Evolutionary conservation across 331 rosid species (phyloP).

Genomic region (Acacia pycnantha): DNA sequence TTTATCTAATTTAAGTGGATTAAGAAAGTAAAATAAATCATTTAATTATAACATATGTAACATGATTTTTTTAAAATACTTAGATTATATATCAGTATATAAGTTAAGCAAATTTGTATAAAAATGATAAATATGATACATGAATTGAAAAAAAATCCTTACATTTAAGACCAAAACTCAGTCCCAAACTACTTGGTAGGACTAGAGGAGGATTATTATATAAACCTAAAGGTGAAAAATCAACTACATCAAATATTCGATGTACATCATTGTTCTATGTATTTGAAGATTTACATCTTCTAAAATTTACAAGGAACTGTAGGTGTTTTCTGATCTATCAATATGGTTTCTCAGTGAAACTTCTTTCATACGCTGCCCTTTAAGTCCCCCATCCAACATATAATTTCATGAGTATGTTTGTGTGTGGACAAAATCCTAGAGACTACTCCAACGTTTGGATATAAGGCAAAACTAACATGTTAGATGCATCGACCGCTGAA

Average conservation of each 20-base stretch:
- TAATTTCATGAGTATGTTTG: background rate
- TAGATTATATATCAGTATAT: no score
- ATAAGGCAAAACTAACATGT: conserved; percentile 9
- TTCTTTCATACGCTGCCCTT: conserved; percentile 23
- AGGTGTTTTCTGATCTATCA: conserved; percentile 22
- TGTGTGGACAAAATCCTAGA: background rate
- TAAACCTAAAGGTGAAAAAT: background rate
- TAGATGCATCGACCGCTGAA: conserved; percentile 23
- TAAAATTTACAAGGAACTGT: conserved; percentile 23
- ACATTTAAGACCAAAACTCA: no score
- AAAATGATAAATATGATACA: no score
- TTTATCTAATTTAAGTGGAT: no score
- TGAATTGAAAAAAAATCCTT: no score
- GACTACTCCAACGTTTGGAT: background rate
- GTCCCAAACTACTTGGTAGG: no score
- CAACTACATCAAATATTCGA: conserved; percentile 8
- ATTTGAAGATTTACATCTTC: conserved; percentile 26
- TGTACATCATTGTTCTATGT: background rate
- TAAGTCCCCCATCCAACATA: conserved; percentile 23
- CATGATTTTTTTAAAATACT: no score
- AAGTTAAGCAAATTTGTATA: no score
- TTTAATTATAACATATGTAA: no score
- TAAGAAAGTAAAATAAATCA: no score
- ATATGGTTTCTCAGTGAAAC: conserved; percentile 11
- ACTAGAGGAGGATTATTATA: no score